Conservation (phyloP, 148 eudicot species). For the Chenopodium berlandieri region DNA sequence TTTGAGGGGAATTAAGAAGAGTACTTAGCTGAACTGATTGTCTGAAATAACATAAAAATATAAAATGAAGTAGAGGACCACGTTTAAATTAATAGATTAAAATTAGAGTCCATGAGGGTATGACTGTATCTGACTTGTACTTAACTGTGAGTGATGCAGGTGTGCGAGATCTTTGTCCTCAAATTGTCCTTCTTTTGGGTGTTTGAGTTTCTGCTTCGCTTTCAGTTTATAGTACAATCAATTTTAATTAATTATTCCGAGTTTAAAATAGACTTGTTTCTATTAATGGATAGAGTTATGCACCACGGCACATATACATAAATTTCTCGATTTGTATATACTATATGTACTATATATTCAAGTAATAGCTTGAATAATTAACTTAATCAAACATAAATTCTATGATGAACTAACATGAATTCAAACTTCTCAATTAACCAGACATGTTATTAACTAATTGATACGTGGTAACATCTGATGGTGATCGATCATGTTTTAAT, state of each 20-base stretch:
- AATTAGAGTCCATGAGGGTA: neutral
- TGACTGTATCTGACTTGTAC: neutral
- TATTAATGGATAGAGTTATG: too few species aligned
- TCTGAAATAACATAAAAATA: neutral
- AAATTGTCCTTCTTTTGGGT: neutral
- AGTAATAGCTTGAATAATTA: too few species aligned
- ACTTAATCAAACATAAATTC: too few species aligned
- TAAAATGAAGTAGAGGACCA: neutral
- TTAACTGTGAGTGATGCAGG: neutral
- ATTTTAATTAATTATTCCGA: neutral
- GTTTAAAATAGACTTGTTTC: neutral
- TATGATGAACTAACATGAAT: neutral
- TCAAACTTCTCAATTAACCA: neutral
- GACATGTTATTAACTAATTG: too few species aligned
- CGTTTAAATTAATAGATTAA: neutral
- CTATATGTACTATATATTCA: too few species aligned
- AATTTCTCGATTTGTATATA: too few species aligned
- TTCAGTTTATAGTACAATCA: neutral
- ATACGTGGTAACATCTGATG: too few species aligned
- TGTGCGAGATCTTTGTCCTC: constrained; percentile 6
- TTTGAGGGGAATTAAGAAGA: neutral
- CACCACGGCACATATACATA: too few species aligned
- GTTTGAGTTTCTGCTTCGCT: neutral
- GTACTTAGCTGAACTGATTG: neutral
- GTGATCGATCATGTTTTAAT: too few species aligned